Evolutionary conservation across 352 stramenopile genomes (phyloP).

Genomic region (Pythium insidiosum): DNA sequence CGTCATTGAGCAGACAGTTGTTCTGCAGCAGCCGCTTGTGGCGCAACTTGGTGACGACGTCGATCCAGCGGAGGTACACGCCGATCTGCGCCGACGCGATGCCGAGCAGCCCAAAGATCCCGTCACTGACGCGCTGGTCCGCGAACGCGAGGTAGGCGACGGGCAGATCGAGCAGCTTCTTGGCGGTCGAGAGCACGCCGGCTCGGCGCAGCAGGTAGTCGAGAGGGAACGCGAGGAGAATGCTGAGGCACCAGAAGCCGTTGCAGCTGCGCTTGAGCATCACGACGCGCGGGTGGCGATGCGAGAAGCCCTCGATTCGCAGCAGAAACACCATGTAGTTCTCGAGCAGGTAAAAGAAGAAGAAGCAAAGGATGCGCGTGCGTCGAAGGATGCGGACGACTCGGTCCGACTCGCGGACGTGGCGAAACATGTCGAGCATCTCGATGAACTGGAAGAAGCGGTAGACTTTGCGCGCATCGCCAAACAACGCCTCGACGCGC

Average conservation of each 20-base stretch:
- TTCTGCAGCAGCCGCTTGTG: constrained; percentile 9
- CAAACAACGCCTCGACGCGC: constrained; percentile 37
- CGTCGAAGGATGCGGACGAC: constrained; percentile 25
- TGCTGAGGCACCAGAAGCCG: constrained; percentile 49
- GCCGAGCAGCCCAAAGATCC: constrained; percentile 30
- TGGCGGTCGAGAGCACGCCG: constrained; percentile 22
- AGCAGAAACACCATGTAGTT: constrained; percentile 50
- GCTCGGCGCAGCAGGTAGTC: constrained; percentile 32
- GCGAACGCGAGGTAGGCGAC: constrained; percentile 38
- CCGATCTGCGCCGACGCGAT: constrained; percentile 39
- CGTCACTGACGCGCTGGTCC: constrained; percentile 39
- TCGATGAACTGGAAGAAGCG: constrained; percentile 61
- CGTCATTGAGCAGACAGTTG: constrained; percentile 3
- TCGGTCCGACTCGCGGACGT: constrained; percentile 22
- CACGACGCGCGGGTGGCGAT: constrained; percentile 20
- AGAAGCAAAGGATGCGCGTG: constrained; percentile 43
- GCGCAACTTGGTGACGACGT: constrained; percentile 27
- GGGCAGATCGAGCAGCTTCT: constrained; percentile 50
- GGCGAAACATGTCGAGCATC: constrained; percentile 42
- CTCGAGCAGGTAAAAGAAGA: constrained; percentile 59
- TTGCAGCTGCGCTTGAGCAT: constrained; percentile 33
- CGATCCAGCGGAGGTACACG: constrained; percentile 34
- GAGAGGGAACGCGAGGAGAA: constrained; percentile 41
- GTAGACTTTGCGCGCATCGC: constrained; percentile 49
- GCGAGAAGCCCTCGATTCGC: constrained; percentile 25